Evolutionary conservation across 2,329 filamentous ascomycete species (phyloP).

Genomic region (Blastomyces percursus): DNA sequence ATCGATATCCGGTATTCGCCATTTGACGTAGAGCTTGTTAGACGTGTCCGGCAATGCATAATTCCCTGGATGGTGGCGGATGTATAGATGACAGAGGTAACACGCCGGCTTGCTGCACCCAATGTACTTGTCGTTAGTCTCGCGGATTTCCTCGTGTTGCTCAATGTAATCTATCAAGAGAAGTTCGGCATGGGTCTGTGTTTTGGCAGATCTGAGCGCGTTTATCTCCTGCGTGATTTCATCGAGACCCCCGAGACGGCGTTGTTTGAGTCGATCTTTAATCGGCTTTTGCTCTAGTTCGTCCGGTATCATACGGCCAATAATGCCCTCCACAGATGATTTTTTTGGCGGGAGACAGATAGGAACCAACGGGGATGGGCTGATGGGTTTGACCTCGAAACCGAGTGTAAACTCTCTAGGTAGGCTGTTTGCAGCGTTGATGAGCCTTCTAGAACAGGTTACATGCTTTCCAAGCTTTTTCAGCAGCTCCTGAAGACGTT

Average conservation of each 20-base stretch:
- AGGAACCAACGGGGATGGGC: neutral
- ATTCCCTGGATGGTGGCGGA: neutral
- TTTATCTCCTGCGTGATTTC: neutral
- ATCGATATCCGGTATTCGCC: neutral
- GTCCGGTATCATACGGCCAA: neutral
- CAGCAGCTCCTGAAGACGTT: neutral
- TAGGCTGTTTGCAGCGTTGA: neutral
- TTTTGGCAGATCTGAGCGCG: neutral
- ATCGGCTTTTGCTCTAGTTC: neutral
- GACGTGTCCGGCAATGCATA: neutral
- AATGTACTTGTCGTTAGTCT: neutral
- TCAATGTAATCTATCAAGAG: neutral
- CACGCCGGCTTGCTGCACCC: conserved; percentile 3
- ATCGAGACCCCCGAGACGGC: neutral
- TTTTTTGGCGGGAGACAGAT: neutral
- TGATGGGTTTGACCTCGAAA: neutral
- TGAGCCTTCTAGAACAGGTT: conserved; percentile 1
- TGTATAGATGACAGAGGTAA: conserved; percentile 1
- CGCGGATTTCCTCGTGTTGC: neutral
- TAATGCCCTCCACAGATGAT: neutral
- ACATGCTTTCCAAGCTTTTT: conserved; percentile 1
- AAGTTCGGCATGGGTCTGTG: conserved; percentile 1
- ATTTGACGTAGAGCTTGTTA: conserved; percentile 3
- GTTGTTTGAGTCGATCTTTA: neutral
- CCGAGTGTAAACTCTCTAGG: neutral